Evolutionary conservation across 1,139 yeast genomes (phyloP), one percentile per base, ranked within the genome.

Genomic region (Geotrichum macrosporum): DNA sequence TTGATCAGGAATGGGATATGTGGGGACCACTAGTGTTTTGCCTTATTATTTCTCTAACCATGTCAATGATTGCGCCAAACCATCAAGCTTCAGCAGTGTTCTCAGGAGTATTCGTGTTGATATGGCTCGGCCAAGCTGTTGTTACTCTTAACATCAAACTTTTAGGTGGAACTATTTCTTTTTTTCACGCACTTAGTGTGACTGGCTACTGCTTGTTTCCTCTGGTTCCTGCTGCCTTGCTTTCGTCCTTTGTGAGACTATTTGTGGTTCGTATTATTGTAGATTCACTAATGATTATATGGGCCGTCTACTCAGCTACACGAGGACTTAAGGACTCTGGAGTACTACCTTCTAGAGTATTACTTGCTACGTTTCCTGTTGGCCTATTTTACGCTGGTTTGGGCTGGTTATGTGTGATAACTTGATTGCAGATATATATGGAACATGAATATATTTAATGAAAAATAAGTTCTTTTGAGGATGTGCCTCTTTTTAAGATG

Each of bases 11-110:
- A 19, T 48, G 51, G 51, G 50, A 50, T 22, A 47, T 50, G 41
- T 86, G 95, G 95, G 95, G 95, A 0, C 95, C 95, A 2, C 69
- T 86, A 51, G 74, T 85, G 24, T 84, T 86, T 59, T 80, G 86
- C 15, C 69, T 86, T 42, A 64, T 73, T 15, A 81, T 81, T 53
- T 71, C 88, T 5, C 76, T 85, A 38, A 69, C 57, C 56, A 74
- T 63, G 50, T 71, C 75, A 30, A 53, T 71, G 52, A 54, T 70
- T 34, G 71, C 76, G 2, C 70, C 73, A 10, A 60, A 61, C 41
- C 57, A 65, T 12, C 68, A 66, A 48, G 53, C 70, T 18, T 70
- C 76, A 1, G 63, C 68, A 40, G 76, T 75, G 65, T 86, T 69
- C 69, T 81, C 77, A 62, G 87, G 88, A 37, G 77, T 69, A 62